Conservation (phyloP, 257 asterid genomes). For the Orobanche coerulescens region DNA sequence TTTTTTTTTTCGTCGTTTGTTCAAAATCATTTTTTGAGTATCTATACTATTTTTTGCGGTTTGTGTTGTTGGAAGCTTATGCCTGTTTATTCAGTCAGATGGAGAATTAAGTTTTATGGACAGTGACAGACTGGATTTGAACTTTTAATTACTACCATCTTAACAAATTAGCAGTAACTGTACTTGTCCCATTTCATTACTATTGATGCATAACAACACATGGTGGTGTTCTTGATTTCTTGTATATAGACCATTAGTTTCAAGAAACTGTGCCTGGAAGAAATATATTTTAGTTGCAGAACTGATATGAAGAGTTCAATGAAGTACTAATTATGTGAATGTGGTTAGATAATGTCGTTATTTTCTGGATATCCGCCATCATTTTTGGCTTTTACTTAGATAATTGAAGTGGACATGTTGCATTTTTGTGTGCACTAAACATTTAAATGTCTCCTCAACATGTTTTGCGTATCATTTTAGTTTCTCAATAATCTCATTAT, state of each 20-base stretch:
- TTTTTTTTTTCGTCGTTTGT: not conserved
- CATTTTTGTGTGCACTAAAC: not conserved
- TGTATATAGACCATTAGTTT: not conserved
- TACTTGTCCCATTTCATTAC: not conserved
- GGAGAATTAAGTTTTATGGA: not conserved
- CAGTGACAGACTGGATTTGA: not conserved
- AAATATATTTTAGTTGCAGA: not conserved
- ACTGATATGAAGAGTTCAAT: not conserved
- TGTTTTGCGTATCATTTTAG: not conserved
- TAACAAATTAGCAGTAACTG: not conserved
- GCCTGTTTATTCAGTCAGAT: not conserved
- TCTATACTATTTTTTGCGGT: not conserved
- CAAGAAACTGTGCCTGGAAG: not conserved
- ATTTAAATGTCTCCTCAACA: not conserved
- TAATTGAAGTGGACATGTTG: not conserved
- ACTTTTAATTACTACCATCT: not conserved
- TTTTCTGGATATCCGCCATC: not conserved
- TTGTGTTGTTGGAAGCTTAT: not conserved
- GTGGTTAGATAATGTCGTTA: not conserved
- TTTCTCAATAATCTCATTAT: not conserved
- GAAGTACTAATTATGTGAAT: slow-evolving; percentile 6
- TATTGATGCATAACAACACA: not conserved
- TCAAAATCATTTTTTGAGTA: not conserved
- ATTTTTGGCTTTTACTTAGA: not conserved
- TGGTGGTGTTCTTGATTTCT: not conserved